These are phyloP conservation scores for Copromyces sp. DNA, from an alignment of 495 filamentous ascomycete genomes.

Conservation along the genomic window DNA sequence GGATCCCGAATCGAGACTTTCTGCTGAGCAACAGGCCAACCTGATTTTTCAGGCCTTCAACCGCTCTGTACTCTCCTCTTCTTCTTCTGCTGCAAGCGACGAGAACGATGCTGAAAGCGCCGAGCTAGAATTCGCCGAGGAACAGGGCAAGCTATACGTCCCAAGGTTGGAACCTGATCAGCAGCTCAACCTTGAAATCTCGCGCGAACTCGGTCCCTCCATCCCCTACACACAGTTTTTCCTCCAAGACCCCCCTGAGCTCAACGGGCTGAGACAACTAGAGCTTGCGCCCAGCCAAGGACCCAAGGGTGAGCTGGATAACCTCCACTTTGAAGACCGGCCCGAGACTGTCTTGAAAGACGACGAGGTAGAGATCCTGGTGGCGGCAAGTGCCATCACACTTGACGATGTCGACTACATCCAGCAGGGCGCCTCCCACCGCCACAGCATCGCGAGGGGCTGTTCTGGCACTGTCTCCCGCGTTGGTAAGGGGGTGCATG, in stretches of 20 bases:
- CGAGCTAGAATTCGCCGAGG: conserved; percentile 31
- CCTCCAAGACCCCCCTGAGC: conserved; percentile 6
- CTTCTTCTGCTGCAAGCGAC: background rate
- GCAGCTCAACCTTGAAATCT: conserved; percentile 26
- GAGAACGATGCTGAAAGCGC: conserved; percentile 8
- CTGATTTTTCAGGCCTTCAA: conserved; percentile 22
- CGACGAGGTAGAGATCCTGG: conserved; percentile 33
- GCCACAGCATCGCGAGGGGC: conserved; percentile 21
- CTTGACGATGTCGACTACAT: conserved; percentile 30
- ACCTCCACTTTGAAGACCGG: conserved; percentile 24
- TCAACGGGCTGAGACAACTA: conserved; percentile 13
- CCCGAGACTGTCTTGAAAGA: conserved; percentile 10
- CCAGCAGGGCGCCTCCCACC: conserved; percentile 9
- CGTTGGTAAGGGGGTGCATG: conserved; percentile 27
- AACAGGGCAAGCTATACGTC: conserved; percentile 23
- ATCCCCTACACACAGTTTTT: conserved; percentile 26
- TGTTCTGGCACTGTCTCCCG: conserved; percentile 31
- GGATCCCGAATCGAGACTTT: conserved; percentile 20
- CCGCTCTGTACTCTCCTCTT: conserved; percentile 12
- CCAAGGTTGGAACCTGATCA: conserved; percentile 30
- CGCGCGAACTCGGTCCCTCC: conserved; percentile 23
- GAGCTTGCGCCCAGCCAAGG: conserved; percentile 8
- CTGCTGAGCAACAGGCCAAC: conserved; percentile 14
- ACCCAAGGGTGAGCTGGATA: conserved; percentile 2
- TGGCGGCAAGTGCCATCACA: conserved; percentile 21